These are phyloP conservation scores for Claviceps pazoutovae DNA, from an alignment of 2,329 filamentous ascomycete genomes.

Conservation along the genomic window DNA sequence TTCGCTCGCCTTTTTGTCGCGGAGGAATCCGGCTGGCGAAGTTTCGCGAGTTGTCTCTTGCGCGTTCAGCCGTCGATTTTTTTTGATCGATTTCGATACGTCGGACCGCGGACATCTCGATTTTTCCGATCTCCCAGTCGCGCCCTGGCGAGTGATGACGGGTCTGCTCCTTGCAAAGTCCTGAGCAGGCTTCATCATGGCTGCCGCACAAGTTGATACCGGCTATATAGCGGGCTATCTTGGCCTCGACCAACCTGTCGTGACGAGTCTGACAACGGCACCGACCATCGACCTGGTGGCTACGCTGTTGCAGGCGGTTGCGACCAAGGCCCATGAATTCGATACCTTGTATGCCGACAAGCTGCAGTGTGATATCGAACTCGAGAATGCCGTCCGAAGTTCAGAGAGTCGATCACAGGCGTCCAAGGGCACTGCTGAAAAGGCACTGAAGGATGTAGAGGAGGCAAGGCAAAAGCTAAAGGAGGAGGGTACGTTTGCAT, in stretches of 20 bases:
- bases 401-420: constrained; percentile 72
- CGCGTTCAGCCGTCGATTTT: background rate
- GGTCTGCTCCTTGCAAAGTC: constrained; percentile 3
- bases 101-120: background rate
- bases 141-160: constrained; percentile 7
- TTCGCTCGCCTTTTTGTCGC: background rate
- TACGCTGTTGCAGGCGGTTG: constrained; percentile 59
- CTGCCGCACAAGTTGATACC: constrained; percentile 44
- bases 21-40: background rate
- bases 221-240: constrained; percentile 61
- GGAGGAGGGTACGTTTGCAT: constrained; percentile 52
- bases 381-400: constrained; percentile 77
- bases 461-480: constrained; percentile 69
- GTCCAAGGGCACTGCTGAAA: constrained; percentile 69
- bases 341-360: constrained; percentile 78
- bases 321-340: constrained; percentile 66
- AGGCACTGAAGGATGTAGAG: constrained; percentile 70
- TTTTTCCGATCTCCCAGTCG: background rate
- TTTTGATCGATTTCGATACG: background rate
- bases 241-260: constrained; percentile 49
- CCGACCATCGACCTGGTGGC: constrained; percentile 70
- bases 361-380: constrained; percentile 76
- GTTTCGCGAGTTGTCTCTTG: background rate
- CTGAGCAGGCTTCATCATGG: constrained; percentile 18
- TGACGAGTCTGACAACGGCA: constrained; percentile 46